Evolutionary conservation across 129 eudicot species (phyloP), one percentile per base, ranked within the genome.

Genomic region (carrot (Daucus carota)): DNA sequence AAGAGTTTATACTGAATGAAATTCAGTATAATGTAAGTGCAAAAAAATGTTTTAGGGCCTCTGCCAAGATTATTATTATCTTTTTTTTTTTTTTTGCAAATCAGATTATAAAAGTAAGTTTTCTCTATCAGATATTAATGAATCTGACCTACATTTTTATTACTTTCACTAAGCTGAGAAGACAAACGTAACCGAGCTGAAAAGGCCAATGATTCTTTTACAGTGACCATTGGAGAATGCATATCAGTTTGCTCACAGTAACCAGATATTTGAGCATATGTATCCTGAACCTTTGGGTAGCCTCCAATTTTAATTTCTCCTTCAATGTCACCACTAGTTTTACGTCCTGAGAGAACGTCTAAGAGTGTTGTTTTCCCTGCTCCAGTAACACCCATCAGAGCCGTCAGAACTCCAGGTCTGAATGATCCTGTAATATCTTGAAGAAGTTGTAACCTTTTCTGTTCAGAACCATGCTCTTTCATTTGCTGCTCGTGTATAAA

Each of bases 371-470:
- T 87, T 76, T 87, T 87, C 32, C 89, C 92, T 15, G 92, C 92
- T 73, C 92, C 92, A n/a, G 85, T 87, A 52, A 87, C 89, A 45
- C 92, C 92, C 92, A 87, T 87, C 57, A 88, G 57, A 10, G 92
- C 92, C 2, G 92, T 88, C 26, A 88, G 75, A 33, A 80, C 81
- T 69, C 92, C 92, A 24, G 92, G 92, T 75, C 89, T 88, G 72
- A 88, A 88, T 38, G 87, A 83, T 57, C 89, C 87, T 0, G 89
- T 88, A 45, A 88, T 81, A 76, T 85, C 82, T 42, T 82, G 81
- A 73, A 85, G 88, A 12, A 85, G 70, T 17, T 85, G 88, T 66
- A 85, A 72, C 46, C 81, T 74, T 42, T 77, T 73, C 38, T 85
- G 84, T 24, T 80, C 71, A 74, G 72, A 84, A 5, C 88, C 88